Percentiles rank a stretch among this genome's conserved stretches.
These are phyloP conservation scores for Leccinum aurantiacum DNA, from an alignment of 768 basidiomycete species.

Conservation along the genomic window DNA sequence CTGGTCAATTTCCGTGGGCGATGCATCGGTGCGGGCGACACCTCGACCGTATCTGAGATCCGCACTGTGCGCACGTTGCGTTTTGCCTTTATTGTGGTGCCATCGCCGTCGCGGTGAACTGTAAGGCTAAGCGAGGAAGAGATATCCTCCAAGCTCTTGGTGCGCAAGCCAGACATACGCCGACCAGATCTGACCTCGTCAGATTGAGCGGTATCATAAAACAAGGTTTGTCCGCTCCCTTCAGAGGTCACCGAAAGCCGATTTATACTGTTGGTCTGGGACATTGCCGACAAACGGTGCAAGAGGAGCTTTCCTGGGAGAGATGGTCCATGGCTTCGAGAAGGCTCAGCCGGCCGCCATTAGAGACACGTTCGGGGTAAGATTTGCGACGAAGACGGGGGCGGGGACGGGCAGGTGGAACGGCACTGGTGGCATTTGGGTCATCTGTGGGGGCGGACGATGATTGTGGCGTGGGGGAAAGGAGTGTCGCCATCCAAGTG, in stretches of 20 bases:
- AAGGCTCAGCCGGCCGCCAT: slow-evolving; percentile 25
- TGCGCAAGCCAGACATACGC: slow-evolving; percentile 8
- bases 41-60: slow-evolving; percentile 27
- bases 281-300: slow-evolving; percentile 4
- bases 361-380: slow-evolving; percentile 25
- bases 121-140: slow-evolving; percentile 21
- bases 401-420: slow-evolving; percentile 16
- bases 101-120: neutral
- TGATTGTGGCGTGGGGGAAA: neutral
- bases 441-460: neutral
- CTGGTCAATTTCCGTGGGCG: slow-evolving; percentile 28
- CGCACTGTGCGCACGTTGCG: slow-evolving; percentile 27
- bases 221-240: slow-evolving; percentile 28
- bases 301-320: slow-evolving; percentile 17
- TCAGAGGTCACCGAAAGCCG: slow-evolving; percentile 26
- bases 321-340: slow-evolving; percentile 29
- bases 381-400: slow-evolving; percentile 22
- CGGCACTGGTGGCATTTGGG: neutral
- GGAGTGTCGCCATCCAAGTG: slow-evolving; percentile 18
- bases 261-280: slow-evolving; percentile 11
- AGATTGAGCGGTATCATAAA: slow-evolving; percentile 23
- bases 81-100: neutral
- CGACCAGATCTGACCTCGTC: slow-evolving; percentile 1
- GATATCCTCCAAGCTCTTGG: slow-evolving; percentile 27
- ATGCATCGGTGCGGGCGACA: slow-evolving; percentile 15